phyloP scores from a whole-genome alignment of 768 basidiomycete genomes.

The Auricularia heimuer region DNA sequence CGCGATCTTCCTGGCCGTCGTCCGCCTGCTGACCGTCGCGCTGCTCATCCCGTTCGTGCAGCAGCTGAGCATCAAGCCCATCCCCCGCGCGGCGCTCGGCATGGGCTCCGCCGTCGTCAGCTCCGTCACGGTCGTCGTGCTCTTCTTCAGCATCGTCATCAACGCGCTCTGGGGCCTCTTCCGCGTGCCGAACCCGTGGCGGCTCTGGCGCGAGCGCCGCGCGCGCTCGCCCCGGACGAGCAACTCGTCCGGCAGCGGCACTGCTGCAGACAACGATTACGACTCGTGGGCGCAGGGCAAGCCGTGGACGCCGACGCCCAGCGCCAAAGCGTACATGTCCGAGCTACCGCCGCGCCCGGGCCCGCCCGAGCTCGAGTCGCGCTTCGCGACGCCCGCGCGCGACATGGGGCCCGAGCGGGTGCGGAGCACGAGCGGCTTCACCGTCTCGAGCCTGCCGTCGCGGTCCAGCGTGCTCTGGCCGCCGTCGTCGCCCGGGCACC shows the following conservation, averaged over 20 bases:
- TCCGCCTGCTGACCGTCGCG: constrained; percentile 59
- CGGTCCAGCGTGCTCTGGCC: neutral
- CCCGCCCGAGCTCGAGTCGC: neutral
- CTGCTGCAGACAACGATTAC: neutral
- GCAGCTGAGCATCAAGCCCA: constrained; percentile 51
- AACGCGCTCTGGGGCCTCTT: constrained; percentile 20
- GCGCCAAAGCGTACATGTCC: neutral
- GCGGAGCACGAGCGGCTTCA: neutral
- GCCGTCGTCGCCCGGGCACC: neutral
- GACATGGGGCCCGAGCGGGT: neutral
- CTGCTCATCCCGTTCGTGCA: constrained; percentile 72
- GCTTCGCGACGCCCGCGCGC: neutral
- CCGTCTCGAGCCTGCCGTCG: neutral
- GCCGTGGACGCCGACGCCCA: neutral
- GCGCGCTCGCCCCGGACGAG: neutral
- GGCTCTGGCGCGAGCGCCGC: neutral
- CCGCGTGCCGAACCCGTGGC: neutral
- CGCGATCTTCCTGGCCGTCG: constrained; percentile 51
- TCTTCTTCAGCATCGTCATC: constrained; percentile 56
- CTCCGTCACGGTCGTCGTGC: constrained; percentile 57
- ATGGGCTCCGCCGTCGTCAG: constrained; percentile 63
- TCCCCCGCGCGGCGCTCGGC: constrained; percentile 75
- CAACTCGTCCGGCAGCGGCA: neutral
- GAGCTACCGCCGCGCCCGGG: neutral
- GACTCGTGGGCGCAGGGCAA: neutral